A percentile compares a stretch with the other conserved stretches of the same genome.
These are phyloP conservation scores for Aspergillus asperescens DNA, from an alignment of 495 filamentous ascomycete species.

Conservation along the genomic window DNA sequence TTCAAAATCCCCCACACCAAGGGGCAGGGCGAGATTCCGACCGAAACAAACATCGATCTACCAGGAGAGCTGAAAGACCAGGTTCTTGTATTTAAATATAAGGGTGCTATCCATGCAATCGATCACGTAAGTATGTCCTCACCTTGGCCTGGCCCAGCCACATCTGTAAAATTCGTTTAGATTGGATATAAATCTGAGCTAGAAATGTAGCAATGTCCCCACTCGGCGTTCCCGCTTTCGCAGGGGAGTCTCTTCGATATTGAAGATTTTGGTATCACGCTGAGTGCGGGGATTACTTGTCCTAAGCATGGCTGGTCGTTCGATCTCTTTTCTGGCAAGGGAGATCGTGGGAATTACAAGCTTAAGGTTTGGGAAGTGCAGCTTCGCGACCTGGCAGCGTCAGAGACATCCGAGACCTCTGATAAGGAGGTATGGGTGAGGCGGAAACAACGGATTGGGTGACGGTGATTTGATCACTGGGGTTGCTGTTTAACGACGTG, in stretches of 20 bases:
- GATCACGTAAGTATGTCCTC: conserved; percentile 48
- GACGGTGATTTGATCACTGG: no score
- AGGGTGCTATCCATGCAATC: conserved; percentile 53
- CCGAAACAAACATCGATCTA: conserved; percentile 37
- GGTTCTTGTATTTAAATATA: conserved; percentile 53
- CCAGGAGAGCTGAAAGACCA: conserved; percentile 49
- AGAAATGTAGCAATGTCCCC: conserved; percentile 51
- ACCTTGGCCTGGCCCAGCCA: no score
- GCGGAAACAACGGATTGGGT: conserved; percentile 35
- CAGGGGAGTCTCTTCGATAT: conserved; percentile 55
- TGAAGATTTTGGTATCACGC: conserved; percentile 52
- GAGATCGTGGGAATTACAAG: conserved; percentile 53
- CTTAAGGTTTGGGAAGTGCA: conserved; percentile 57
- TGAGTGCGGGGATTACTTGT: conserved; percentile 50
- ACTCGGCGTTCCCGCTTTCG: conserved; percentile 53
- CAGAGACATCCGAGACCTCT: conserved; percentile 2
- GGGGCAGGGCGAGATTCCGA: conserved; percentile 14
- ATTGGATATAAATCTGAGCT: no score
- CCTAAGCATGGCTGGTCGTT: conserved; percentile 60
- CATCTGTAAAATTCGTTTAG: no score
- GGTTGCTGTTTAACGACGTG: no score
- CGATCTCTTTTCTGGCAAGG: conserved; percentile 51
- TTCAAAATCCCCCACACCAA: conserved; percentile 46
- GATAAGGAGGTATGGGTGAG: conserved; percentile 55
- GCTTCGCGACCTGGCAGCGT: conserved; percentile 33